phyloP scores from a whole-genome alignment of 768 basidiomycete genomes.

The Pleurotus pulmonarius region DNA sequence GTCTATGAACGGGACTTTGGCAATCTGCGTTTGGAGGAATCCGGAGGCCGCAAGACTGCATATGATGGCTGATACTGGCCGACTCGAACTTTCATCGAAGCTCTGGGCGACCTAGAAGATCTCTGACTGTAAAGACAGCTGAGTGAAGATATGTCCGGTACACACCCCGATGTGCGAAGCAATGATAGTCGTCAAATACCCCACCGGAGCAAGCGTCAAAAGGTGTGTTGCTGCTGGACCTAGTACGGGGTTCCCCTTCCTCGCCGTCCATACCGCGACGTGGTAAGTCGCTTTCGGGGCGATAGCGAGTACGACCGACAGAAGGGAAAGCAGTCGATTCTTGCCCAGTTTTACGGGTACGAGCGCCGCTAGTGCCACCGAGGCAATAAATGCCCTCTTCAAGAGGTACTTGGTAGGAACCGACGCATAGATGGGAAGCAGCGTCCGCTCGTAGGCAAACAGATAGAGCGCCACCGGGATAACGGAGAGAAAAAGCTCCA shows the following conservation, averaged over 20 bases:
- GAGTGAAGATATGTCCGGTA: background rate
- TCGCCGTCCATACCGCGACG: slow-evolving; percentile 56
- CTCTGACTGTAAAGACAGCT: background rate
- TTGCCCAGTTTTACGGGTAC: slow-evolving; percentile 31
- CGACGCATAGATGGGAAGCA: slow-evolving; percentile 69
- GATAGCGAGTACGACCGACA: slow-evolving; percentile 29
- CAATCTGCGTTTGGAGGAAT: background rate
- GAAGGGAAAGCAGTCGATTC: slow-evolving; percentile 25
- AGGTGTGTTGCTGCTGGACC: slow-evolving; percentile 62
- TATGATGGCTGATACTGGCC: slow-evolving; percentile 1
- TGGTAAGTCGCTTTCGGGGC: slow-evolving; percentile 68
- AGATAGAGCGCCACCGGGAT: slow-evolving; percentile 51
- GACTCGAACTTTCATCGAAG: background rate
- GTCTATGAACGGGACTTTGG: background rate
- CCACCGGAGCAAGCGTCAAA: slow-evolving; percentile 51
- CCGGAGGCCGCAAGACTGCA: background rate
- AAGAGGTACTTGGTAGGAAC: slow-evolving; percentile 52
- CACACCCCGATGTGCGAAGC: slow-evolving; percentile 30
- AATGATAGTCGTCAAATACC: slow-evolving; percentile 46
- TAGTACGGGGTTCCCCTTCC: slow-evolving; percentile 44
- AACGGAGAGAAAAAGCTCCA: background rate
- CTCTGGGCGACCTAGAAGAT: background rate
- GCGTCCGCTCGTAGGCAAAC: slow-evolving; percentile 56
- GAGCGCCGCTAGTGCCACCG: slow-evolving; percentile 33
- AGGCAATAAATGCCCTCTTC: slow-evolving; percentile 27